Conservation (phyloP, 2,329 filamentous ascomycete species). For the Hypomyces rosellus region DNA sequence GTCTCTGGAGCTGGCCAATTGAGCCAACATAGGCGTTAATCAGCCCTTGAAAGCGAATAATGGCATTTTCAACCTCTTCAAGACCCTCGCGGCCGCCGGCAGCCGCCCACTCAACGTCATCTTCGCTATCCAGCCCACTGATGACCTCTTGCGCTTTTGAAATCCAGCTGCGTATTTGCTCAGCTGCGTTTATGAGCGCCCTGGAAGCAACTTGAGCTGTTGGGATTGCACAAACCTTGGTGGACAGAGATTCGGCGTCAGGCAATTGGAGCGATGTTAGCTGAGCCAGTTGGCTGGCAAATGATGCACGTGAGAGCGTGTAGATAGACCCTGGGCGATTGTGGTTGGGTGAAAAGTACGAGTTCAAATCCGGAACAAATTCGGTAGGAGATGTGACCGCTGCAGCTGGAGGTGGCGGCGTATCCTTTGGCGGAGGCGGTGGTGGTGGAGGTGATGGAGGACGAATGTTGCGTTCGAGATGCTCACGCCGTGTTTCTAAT, state of each 20-base stretch:
- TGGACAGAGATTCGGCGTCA: constrained; percentile 75
- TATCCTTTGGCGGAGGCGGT: constrained; percentile 33
- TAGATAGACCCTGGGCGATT: constrained; percentile 81
- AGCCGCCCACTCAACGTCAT: constrained; percentile 97
- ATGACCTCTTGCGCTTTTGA: constrained; percentile 86
- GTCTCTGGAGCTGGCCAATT: constrained; percentile 84
- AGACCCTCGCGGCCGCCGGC: constrained; percentile 76
- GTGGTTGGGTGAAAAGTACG: constrained; percentile 62
- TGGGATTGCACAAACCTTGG: constrained; percentile 76
- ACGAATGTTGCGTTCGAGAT: constrained; percentile 42
- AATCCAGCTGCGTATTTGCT: constrained; percentile 93
- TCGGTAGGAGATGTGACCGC: constrained; percentile 30
- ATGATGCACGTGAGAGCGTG: constrained; percentile 84
- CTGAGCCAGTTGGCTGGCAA: constrained; percentile 87
- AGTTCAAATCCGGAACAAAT: constrained; percentile 45
- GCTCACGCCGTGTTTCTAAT: constrained; percentile 50
- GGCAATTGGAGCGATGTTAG: constrained; percentile 86
- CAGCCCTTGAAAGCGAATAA: constrained; percentile 77
- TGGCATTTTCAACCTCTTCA: constrained; percentile 65
- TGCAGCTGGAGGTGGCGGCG: constrained; percentile 14
- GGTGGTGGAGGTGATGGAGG: constrained; percentile 24
- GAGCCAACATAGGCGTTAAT: constrained; percentile 89
- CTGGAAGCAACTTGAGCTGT: constrained; percentile 78
- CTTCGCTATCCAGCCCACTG: constrained; percentile 82
- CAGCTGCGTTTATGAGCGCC: constrained; percentile 77